These are phyloP conservation scores for Fusarium xylarioides DNA, from an alignment of 2,329 filamentous ascomycete genomes.

Conservation along the genomic window DNA sequence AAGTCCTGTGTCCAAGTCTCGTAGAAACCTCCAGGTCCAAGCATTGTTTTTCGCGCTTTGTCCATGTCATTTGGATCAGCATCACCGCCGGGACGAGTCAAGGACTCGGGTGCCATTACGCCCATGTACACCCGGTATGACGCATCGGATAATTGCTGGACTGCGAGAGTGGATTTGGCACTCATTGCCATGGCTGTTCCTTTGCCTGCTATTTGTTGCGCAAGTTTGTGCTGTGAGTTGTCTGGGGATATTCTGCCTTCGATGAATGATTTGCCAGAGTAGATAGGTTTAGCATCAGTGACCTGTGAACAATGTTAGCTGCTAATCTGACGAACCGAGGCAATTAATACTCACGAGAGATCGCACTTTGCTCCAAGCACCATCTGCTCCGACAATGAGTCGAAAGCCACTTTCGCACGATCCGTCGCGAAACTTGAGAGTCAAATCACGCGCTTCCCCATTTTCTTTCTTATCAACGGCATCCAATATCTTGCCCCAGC, in stretches of 20 bases:
- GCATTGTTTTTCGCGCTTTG: not conserved
- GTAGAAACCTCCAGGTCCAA: not conserved
- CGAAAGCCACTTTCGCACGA: not conserved
- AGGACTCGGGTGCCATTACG: not conserved
- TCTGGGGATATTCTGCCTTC: not conserved
- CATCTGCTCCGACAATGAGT: not conserved
- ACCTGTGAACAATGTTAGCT: not conserved
- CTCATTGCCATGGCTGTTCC: slow-evolving; percentile 2
- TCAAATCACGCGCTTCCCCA: not conserved
- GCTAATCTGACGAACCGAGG: fast-evolving
- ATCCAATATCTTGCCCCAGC: not conserved
- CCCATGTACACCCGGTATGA: slow-evolving; percentile 3
- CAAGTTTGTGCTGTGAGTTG: not conserved
- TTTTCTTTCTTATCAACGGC: not conserved
- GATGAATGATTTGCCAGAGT: not conserved
- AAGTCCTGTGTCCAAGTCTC: not conserved
- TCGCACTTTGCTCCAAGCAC: slow-evolving; percentile 3
- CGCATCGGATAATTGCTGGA: not conserved
- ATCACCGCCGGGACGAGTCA: not conserved
- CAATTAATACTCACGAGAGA: not conserved
- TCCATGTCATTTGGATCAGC: not conserved
- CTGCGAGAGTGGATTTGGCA: not conserved
- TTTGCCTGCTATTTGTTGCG: not conserved
- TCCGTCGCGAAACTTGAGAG: not conserved
- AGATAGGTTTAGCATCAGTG: not conserved